phyloP scores from a whole-genome alignment of 345 rosid species.

The Sisymbrium irio region DNA sequence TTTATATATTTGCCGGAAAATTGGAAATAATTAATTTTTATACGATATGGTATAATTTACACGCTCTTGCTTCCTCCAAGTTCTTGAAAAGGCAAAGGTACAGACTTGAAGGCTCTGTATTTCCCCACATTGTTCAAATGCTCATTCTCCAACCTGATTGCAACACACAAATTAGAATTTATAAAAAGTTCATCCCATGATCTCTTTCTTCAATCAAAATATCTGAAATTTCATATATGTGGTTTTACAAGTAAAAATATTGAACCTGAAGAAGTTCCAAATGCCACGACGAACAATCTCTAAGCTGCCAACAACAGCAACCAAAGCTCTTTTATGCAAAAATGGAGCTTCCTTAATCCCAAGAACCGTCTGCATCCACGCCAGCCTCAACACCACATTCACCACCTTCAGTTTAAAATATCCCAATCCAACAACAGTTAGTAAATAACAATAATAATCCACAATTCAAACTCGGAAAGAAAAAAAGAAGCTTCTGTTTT shows the following conservation, averaged over 20 bases:
- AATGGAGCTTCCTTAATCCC: constrained; percentile 55
- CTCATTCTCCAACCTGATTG: constrained; percentile 75
- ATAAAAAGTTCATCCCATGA: neutral
- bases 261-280: constrained; percentile 87
- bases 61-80: constrained; percentile 30
- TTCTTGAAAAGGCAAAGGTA: constrained; percentile 67
- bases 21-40: neutral
- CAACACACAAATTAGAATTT: neutral
- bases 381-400: constrained; percentile 66
- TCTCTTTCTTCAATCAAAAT: neutral
- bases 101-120: constrained; percentile 73
- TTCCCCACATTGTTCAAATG: constrained; percentile 84
- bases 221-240: neutral
- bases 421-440: neutral
- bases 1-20: neutral
- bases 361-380: constrained; percentile 74
- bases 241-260: neutral
- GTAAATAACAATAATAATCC: neutral
- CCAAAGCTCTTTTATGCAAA: constrained; percentile 53
- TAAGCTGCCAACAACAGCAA: constrained; percentile 52
- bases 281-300: constrained; percentile 85
- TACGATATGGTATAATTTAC: constrained; percentile 14
- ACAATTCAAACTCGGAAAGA: neutral
- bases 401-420: constrained; percentile 44
- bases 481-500: neutral